Conservation (phyloP, 495 filamentous ascomycete genomes). For the Tuber umbilicatum region DNA sequence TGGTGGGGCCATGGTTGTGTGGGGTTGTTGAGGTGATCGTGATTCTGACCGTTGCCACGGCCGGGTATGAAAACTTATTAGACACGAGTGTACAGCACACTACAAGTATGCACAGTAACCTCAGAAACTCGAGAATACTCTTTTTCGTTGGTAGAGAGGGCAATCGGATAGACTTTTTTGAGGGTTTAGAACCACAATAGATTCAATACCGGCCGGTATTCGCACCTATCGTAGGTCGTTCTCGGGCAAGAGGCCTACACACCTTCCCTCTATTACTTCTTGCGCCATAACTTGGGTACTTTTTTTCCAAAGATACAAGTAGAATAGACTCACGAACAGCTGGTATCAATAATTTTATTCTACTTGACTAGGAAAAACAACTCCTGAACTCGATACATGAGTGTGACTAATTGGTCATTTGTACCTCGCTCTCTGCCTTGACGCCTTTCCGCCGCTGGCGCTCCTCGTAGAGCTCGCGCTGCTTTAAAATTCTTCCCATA, state of each 20-base stretch:
- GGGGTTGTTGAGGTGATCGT: too few species aligned
- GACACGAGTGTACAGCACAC: too few species aligned
- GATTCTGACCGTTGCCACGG: too few species aligned
- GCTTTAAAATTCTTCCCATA: constrained; percentile 79
- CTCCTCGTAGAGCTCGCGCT: constrained; percentile 77
- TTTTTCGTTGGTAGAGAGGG: not conserved
- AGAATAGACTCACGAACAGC: not conserved
- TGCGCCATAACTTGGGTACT: not conserved
- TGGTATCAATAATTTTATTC: not conserved
- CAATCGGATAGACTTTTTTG: not conserved
- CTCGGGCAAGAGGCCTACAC: not conserved
- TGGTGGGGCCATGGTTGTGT: too few species aligned
- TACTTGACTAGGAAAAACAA: not conserved
- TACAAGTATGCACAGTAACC: not conserved
- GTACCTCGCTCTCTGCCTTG: constrained; percentile 66
- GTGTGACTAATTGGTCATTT: constrained; percentile 18
- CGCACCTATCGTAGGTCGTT: not conserved
- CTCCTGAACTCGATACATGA: not conserved
- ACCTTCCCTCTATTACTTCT: not conserved
- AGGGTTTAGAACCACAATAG: not conserved
- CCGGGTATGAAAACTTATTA: too few species aligned
- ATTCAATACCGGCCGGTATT: not conserved
- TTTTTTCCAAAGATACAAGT: not conserved
- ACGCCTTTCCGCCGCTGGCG: constrained; percentile 79
- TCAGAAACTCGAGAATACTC: not conserved